These are phyloP conservation scores for Trifolium repens DNA, from an alignment of 306 rosid genomes.

Conservation along the genomic window DNA sequence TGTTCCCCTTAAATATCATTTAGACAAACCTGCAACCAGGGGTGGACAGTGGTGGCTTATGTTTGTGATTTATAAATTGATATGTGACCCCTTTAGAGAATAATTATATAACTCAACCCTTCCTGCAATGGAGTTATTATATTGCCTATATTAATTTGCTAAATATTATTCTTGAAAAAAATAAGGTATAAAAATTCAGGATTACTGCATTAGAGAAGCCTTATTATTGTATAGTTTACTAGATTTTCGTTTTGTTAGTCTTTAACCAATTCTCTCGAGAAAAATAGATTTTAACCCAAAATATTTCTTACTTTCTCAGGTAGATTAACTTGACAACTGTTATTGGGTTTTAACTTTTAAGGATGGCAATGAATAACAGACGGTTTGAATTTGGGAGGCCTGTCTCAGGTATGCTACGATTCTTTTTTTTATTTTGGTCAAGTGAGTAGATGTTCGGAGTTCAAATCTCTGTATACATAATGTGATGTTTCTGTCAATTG, in stretches of 20 bases:
- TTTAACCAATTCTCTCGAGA: neutral
- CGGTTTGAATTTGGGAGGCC: conserved; percentile 61
- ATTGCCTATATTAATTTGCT: neutral
- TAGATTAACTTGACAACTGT: conserved; percentile 29
- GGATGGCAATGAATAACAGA: conserved; percentile 52
- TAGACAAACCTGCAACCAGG: neutral
- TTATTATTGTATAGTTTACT: conserved; percentile 6
- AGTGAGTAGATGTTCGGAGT: no score
- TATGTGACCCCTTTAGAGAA: neutral
- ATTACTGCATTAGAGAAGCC: conserved; percentile 9
- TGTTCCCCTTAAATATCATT: neutral
- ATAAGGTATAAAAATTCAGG: neutral
- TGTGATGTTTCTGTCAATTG: no score
- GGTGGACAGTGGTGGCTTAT: neutral
- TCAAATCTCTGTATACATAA: no score
- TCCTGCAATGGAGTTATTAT: neutral
- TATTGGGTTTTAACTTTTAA: conserved; percentile 17
- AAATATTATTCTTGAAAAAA: neutral
- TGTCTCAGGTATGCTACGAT: conserved; percentile 60
- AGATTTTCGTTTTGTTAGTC: conserved; percentile 22
- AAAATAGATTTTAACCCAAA: conserved; percentile 9
- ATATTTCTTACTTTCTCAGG: conserved; percentile 32
- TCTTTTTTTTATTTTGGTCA: no score
- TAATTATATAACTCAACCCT: neutral
- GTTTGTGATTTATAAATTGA: neutral